Percentiles rank a stretch among this genome's conserved stretches.
phyloP scores from a whole-genome alignment of 2,329 filamentous ascomycete species.

The Fonsecaea pugnacius region DNA sequence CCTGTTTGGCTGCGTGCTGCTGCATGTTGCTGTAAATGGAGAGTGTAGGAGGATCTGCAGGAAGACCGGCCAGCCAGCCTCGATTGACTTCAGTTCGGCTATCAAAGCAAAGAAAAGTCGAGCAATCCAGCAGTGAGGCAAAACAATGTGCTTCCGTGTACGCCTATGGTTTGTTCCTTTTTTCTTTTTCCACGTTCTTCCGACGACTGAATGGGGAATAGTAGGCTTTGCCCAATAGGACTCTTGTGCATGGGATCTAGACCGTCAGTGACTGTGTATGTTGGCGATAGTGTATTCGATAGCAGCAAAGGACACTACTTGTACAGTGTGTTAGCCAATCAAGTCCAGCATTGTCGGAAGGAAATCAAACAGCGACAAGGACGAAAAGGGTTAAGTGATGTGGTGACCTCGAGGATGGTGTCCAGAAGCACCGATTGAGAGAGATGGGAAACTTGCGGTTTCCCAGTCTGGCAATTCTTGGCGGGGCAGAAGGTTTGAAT shows the following conservation, averaged over 20 bases:
- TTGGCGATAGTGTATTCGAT: background rate
- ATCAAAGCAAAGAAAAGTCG: background rate
- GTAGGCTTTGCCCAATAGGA: background rate
- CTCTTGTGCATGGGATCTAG: slow-evolving; percentile 1
- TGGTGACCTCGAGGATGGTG: background rate
- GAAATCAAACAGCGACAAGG: background rate
- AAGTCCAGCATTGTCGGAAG: background rate
- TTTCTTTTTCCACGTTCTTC: background rate
- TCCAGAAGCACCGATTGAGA: background rate
- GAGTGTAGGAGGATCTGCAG: slow-evolving; percentile 13
- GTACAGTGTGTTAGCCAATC: background rate
- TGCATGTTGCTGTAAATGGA: background rate
- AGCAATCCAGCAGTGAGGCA: background rate
- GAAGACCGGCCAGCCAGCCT: slow-evolving; percentile 14
- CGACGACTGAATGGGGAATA: slow-evolving; percentile 8
- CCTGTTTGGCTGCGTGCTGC: slow-evolving; percentile 9
- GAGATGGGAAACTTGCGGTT: background rate
- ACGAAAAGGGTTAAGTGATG: background rate
- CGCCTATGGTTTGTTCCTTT: slow-evolving; percentile 2
- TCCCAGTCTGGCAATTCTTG: background rate
- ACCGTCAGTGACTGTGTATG: background rate
- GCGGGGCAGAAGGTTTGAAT: slow-evolving; percentile 1
- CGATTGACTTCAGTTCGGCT: slow-evolving; percentile 16
- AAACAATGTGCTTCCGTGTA: background rate
- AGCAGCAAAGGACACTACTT: background rate